Evolutionary conservation across 2,329 filamentous ascomycete species (phyloP).

Genomic region (Blastomyces percursus): DNA sequence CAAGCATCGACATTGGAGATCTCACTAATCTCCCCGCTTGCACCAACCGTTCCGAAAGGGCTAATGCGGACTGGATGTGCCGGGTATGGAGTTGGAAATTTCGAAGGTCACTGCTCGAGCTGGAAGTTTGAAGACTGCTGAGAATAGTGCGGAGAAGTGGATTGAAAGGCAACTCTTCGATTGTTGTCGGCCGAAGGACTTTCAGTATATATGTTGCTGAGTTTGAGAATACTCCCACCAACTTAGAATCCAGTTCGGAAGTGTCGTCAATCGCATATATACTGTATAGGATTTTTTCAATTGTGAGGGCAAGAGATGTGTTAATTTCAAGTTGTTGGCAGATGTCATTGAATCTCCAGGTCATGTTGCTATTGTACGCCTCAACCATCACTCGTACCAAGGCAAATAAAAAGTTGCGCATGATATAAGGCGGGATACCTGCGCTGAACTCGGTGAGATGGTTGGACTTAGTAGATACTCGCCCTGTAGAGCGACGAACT

Average conservation of each 20-base stretch:
- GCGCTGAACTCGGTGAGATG: conserved; percentile 45
- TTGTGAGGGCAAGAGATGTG: conserved; percentile 54
- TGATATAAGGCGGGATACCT: conserved; percentile 65
- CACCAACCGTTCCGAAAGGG: conserved; percentile 59
- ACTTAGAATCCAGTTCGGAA: conserved; percentile 36
- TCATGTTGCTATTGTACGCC: conserved; percentile 72
- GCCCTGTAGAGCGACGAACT: conserved; percentile 30
- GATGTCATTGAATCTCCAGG: conserved; percentile 67
- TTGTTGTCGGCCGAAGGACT: conserved; percentile 60
- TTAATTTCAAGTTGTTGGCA: conserved; percentile 60
- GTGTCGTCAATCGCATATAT: conserved; percentile 64
- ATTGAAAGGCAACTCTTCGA: conserved; percentile 62
- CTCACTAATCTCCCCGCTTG: conserved; percentile 56
- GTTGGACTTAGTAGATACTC: conserved; percentile 22
- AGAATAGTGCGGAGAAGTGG: conserved; percentile 63
- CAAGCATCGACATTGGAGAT: conserved; percentile 53
- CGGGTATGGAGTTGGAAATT: conserved; percentile 45
- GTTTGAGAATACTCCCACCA: conserved; percentile 55
- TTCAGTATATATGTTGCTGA: conserved; percentile 67
- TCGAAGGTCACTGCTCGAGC: conserved; percentile 52
- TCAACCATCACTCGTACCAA: conserved; percentile 69
- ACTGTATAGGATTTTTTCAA: conserved; percentile 60
- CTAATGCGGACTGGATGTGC: conserved; percentile 55
- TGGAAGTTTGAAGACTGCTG: conserved; percentile 47
- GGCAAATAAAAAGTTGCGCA: conserved; percentile 59